Evolutionary conservation across 768 basidiomycete species (phyloP), one percentile per base, ranked within the genome.

Genomic region (Termitomyces sp.): DNA sequence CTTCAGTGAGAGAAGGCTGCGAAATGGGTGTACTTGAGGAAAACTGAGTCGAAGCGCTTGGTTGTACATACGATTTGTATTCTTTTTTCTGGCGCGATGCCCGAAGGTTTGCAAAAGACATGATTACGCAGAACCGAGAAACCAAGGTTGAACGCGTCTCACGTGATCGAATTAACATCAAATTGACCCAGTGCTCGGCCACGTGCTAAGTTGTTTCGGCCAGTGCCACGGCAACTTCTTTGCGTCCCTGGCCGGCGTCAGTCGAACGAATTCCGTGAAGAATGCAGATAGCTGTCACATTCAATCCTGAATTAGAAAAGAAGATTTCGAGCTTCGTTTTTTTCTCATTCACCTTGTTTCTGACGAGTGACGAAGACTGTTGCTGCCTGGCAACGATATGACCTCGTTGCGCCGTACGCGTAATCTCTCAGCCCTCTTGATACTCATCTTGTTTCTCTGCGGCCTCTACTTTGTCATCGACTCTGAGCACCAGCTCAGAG

Each of bases 51-150:
- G 43, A 54, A 57, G 43, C 47, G 47, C 53, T 54, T 53, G 66
- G 60, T 63, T 69, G 63, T 12, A 76, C 68, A 71, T 72, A 73
- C 67, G 71, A 74, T 72, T 70, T 73, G n/a, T 65, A 37, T 47
- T 59, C 59, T 53, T 68, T 68, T 12, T 56, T 43, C 31, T 70
- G 66, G 27, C 69, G 68, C 48, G 64, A 62, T 42, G 63, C 60
- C 48, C 69, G 69, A 29, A 77, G 60, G 39, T 68, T 66, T 34
- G 61, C 39, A 37, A 76, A 77, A 10, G 59, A 56, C 64, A 65
- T 63, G 9, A 44, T 13, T 3, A 6, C 9, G 13, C 10, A 18
- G 16, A 20, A n/a, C n/a, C n/a, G 47, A 55, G n/a, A 14, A 6
- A 48, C 29, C 18, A 39, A 37, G 34, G 5, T 9, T 13, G n/a